A percentile compares a stretch with the other conserved stretches of the same genome.
phyloP scores from a whole-genome alignment of 352 stramenopile genomes.

The Aphanomyces euteiches region DNA sequence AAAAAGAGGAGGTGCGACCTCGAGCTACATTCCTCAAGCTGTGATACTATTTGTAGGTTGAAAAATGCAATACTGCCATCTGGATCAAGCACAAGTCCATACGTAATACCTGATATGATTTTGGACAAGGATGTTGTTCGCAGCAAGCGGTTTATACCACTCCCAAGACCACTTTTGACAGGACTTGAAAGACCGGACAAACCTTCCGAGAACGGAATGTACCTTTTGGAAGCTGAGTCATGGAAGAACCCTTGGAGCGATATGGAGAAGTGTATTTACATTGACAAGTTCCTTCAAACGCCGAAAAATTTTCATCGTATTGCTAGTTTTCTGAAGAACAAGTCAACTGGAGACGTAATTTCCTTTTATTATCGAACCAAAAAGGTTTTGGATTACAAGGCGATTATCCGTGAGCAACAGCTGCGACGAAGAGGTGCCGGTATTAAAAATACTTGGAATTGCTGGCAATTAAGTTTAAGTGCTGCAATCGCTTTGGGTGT shows the following conservation, averaged over 20 bases:
- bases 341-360: conserved; percentile 95
- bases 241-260: conserved; percentile 97
- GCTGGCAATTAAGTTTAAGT: conserved; percentile 81
- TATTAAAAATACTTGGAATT: conserved; percentile 88
- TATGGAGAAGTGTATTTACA: conserved; percentile 98
- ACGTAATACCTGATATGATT: conserved; percentile 83
- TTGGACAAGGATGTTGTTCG: conserved; percentile 49
- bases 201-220: background rate
- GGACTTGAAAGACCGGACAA: conserved; percentile 2
- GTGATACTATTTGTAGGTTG: conserved; percentile 31
- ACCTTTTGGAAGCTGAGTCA: conserved; percentile 44
- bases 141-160: conserved; percentile 22
- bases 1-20: conserved; percentile 53
- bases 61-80: conserved; percentile 75
- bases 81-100: conserved; percentile 15
- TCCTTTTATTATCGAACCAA: conserved; percentile 98
- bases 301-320: conserved; percentile 99
- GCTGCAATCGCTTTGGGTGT: conserved; percentile 79
- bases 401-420: conserved; percentile 85
- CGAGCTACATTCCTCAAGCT: background rate
- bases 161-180: conserved; percentile 9
- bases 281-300: conserved; percentile 98
- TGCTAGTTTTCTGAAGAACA: conserved; percentile 91
- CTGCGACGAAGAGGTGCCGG: conserved; percentile 70
- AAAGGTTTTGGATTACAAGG: conserved; percentile 97